Evolutionary conservation across 2,329 filamentous ascomycete species (phyloP), one percentile per base, ranked within the genome.

Genomic region (Alternaria alternata): DNA sequence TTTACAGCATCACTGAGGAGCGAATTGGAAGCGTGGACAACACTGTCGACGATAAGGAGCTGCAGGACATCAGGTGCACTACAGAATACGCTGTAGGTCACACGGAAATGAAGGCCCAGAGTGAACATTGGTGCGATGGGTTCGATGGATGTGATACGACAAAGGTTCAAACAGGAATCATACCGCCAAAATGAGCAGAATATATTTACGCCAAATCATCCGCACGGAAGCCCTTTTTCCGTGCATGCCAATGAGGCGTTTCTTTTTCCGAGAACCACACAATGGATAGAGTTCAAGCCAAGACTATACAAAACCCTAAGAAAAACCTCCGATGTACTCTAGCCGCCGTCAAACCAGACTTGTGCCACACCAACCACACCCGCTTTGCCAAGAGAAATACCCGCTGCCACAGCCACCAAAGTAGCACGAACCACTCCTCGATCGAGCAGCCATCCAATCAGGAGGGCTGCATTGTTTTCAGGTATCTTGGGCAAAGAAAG

Each of bases 381-480:
- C 41, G 30, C 14, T 41, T 28, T 14, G 65, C 65, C 59, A 67
- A 67, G 65, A 42, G 7, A 58, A 63, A 63, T 68, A 68, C 65
- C 64, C 62, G 65, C 63, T 56, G 58, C 55, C 32, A 57, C 63
- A 47, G 59, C 54, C 46, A 56, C 52, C 39, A 55, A 58, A 47
- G 42, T 64, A 59, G 62, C 49, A 62, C 56, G 54, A 51, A 51
- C 51, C 28, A 43, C 1, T 36, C 7, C 18, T 8, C 39, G 39
- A 14, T 14, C 11, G 11, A 20, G 12, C n/a, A 3, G 7, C 7
- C 39, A 20, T 12, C 38, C 30, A 26, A 14, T 20, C 38, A 26
- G 24, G 1, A 28, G 8, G 20, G 12, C 16, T 2, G 12, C 9
- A 12, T 39, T 7, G 24, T 30, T 36, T 24, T 30, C 18, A 11